These are phyloP conservation scores for Colletotrichum shisoi DNA, from an alignment of 2,329 filamentous ascomycete genomes.

Conservation along the genomic window DNA sequence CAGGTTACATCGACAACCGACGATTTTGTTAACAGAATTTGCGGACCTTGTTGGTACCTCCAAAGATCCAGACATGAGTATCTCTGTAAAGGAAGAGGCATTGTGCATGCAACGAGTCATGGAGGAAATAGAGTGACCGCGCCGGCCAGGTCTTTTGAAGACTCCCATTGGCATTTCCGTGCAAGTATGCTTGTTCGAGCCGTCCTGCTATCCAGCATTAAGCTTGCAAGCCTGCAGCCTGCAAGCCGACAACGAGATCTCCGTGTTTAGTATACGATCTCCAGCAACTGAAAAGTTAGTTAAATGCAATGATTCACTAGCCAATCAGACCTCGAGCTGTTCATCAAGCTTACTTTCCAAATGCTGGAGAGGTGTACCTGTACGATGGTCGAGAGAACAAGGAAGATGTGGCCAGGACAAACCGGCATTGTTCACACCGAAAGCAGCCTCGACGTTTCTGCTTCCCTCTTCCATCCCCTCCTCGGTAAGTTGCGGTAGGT, in stretches of 20 bases:
- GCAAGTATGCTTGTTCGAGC: not conserved
- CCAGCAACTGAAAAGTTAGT: no score
- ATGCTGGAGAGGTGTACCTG: no score
- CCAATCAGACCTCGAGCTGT: no score
- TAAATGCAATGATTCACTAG: no score
- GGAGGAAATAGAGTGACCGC: not conserved
- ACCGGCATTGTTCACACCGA: not conserved
- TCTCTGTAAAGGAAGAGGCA: not conserved
- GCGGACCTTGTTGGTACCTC: no score
- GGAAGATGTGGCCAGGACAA: not conserved
- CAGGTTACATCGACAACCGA: not conserved
- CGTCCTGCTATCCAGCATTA: not conserved
- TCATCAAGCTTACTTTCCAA: no score
- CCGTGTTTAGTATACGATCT: no score
- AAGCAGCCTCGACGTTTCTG: conserved; percentile 16
- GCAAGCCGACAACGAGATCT: no score
- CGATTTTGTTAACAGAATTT: not conserved
- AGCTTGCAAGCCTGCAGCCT: not conserved
- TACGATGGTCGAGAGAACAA: no score
- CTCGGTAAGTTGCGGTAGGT: not conserved
- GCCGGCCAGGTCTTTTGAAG: not conserved
- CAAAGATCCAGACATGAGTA: not conserved
- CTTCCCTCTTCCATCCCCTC: not conserved
- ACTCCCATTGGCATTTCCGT: not conserved
- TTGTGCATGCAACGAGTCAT: not conserved